Base-by-base conservation (phyloP, 2,329 filamentous ascomycete genomes). In the Elsinoe batatas region DNA sequence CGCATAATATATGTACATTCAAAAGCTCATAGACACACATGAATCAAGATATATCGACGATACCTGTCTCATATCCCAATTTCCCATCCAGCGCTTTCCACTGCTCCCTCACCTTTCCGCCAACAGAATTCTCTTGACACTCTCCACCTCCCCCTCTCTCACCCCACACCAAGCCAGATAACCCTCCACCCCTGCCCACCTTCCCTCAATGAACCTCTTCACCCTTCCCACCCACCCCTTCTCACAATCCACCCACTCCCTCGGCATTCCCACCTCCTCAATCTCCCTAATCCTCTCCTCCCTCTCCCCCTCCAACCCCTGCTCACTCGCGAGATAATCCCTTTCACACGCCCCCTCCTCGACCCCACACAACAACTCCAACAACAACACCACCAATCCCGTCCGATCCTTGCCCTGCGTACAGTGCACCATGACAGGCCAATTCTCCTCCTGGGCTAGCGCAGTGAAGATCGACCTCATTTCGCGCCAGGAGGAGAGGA, bases 381-480 rank as follows among this genome's bases (percentile, higher is more conserved):
- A 69, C 3, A 95, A 72, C 38, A 85, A 73, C 4, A 88, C 74
- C 10, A 87, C 74, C 11, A 95, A 72, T 0, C 90, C 90, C 1
- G 82, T 90, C 1, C 90, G 80, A 65, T 95, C 90, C 67, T 95
- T 95, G 57, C 90, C 90, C 64, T 94, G 88, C 0, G 89, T 93
- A 69, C 90, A 95, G 69, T 95, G 88, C 2, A 93, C 72, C 6
- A 95, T 66, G 1, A 83, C 69, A 0, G 89, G 88, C 60, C 83
- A 81, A 13, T 75, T 75, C 0, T 68, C 62, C 2, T 73, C 66
- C 1, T 75, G 67, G 8, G 75, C 70, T 20, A 81, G 68, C 5
- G 79, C 68, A 6, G 72, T 69, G 36, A 83, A 77, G 26, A 78
- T 71, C 63, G 75, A 50, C 50, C 74, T 75, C 15, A 89, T 77